Evolutionary conservation across 805 yeast genomes (phyloP).

Genomic region (Priceomyces melissophilus): DNA sequence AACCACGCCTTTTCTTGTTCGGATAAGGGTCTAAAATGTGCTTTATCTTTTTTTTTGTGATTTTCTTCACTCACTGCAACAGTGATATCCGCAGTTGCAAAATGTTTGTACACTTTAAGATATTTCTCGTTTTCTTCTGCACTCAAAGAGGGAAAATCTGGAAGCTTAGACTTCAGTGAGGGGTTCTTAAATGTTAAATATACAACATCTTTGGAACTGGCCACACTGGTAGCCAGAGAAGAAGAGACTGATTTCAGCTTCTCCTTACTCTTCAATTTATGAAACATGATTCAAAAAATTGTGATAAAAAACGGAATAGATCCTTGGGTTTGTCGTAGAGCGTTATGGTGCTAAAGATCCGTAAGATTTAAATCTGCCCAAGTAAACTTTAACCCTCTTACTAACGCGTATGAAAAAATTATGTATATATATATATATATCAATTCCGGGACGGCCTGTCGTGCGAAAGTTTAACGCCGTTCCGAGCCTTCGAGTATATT

Average conservation of each 20-base stretch:
- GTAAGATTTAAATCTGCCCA: no score
- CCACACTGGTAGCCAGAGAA: conserved; percentile 1
- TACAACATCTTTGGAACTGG: conserved; percentile 10
- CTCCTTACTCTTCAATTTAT: conserved; percentile 15
- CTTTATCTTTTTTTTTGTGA: conserved; percentile 35
- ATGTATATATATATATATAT: no score
- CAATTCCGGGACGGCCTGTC: no score
- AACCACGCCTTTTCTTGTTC: conserved; percentile 82
- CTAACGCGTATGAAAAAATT: no score
- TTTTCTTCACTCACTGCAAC: conserved; percentile 51
- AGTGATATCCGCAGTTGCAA: conserved; percentile 48
- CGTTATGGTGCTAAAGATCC: no score
- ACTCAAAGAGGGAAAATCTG: conserved; percentile 50
- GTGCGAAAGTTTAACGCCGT: no score
- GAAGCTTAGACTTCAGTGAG: conserved; percentile 34
- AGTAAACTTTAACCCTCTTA: no score
- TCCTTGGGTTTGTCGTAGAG: no score
- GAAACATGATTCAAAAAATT: conserved; percentile 12
- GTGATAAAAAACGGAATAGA: no score
- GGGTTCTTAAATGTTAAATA: conserved; percentile 20
- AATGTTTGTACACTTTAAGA: conserved; percentile 57
- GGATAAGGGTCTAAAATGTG: conserved; percentile 25
- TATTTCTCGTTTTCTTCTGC: conserved; percentile 59
- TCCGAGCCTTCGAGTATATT: no score
- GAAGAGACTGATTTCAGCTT: conserved; percentile 5